Evolutionary conservation across 768 basidiomycete genomes (phyloP), one percentile per base, ranked within the genome.

Genomic region (Mycena sanguinolenta): DNA sequence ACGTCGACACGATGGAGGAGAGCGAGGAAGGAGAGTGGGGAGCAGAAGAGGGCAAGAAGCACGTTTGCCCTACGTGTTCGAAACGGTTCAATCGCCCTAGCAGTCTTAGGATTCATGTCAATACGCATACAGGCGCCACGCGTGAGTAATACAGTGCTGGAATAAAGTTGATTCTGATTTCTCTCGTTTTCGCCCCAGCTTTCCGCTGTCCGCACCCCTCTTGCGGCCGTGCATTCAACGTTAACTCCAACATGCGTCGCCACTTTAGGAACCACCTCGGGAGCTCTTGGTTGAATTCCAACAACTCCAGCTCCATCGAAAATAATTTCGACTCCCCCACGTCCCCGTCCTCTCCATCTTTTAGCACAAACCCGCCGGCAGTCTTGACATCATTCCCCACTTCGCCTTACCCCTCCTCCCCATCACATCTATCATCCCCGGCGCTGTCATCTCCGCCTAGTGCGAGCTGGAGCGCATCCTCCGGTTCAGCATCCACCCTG

Each of bases 161-260:
- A 34, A 10, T 34, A 34, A 34, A 5, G 23, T 25, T 50, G 16
- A 92, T 42, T 13, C n/a, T n/a, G n/a, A n/a, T n/a, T n/a, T n/a
- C n/a, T n/a, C n/a, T n/a, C n/a, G n/a, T n/a, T n/a, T n/a, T 17
- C n/a, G 21, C 32, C 28, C 23, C 52, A 69, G 94, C 92, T 23
- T 93, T 92, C 81, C 84, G 87, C 49, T 95, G 93, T 74, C 91
- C 92, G 5, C 92, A 84, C 84, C 91, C 90, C 8, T 87, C 89
- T 50, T 94, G 93, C 77, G 91, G 90, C 44, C 86, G 92, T 38
- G 88, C 91, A 68, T 95, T 95, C 81, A 94, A 93, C 72, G 94
- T 94, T 55, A 93, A 93, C 77, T 93, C 92, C 0, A 95, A 95
- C 78, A 95, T 94, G 93, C 87, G 93, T 34, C 84, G 93, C 7